Evolutionary conservation across 208 protist genomes (phyloP), one percentile per base, ranked within the genome.

Genomic region (Crithidia fasciculata): DNA sequence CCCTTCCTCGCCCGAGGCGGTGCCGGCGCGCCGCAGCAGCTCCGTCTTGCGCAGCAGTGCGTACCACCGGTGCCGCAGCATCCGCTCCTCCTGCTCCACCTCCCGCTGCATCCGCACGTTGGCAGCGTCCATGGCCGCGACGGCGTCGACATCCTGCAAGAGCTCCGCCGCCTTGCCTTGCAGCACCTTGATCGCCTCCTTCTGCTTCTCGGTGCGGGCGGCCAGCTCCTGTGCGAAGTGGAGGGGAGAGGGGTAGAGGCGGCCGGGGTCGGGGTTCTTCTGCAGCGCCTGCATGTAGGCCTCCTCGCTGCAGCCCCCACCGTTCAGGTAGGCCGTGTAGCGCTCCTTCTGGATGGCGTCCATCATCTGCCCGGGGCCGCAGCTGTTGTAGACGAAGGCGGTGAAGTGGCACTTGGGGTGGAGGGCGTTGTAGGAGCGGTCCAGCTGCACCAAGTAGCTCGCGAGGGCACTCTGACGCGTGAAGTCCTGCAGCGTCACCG

Each of bases 201-300:
- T 63, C 78, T 95, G 90, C 79, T 84, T 85, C 53, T 84, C 79
- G 36, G 63, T 76, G 12, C 90, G 90, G 55, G 65, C 9, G 65
- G 84, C 60, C 53, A 95, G 77, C 73, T 92, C 90, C 79, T 91
- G 87, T 37, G 78, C 65, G 66, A 95, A 95, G 78, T 93, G 87
- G 12, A 95, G 57, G 1, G 80, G 81, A 13, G 74, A 69, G 0
- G 90, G 90, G 65, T 91, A 93, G 61, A 89, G 72, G 16, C 70
- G 76, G 5, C 78, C 66, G 2, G 83, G 78, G 63, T 93, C 84
- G 5, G 90, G 88, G 70, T 89, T 93, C 13, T 67, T 50, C 19
- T 81, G 72, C 44, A 87, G 72, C 7, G 87, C 90, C 16, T 62
- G 63, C 65, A 92, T 76, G 64, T 84, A 86, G 13, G 82, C 82